phyloP scores from a whole-genome alignment of 169 alveolate species.

The Plasmodium gallinaceum region DNA sequence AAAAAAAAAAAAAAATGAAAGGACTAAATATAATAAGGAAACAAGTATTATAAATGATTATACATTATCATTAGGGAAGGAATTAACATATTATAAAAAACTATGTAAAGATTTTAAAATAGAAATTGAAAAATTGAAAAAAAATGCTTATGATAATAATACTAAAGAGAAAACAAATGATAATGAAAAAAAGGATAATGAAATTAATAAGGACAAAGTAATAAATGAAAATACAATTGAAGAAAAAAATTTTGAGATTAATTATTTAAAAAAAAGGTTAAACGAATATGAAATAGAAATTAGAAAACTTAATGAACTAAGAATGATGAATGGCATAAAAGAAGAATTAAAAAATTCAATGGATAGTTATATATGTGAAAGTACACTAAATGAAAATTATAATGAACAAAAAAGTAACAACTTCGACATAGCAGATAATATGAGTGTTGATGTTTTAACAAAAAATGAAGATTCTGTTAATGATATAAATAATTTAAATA shows the following conservation, averaged over 20 bases:
- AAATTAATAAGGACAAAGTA: neutral
- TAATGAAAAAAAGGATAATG: neutral
- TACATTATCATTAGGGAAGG: constrained; percentile 49
- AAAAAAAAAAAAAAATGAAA: constrained; percentile 32
- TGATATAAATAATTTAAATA: constrained; percentile 20
- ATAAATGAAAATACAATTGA: neutral
- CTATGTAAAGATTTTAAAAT: constrained; percentile 60
- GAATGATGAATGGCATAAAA: constrained; percentile 32
- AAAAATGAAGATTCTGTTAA: constrained; percentile 16
- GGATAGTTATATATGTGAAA: neutral
- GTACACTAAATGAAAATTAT: constrained; percentile 16
- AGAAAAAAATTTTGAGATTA: constrained; percentile 36
- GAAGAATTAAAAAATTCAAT: neutral
- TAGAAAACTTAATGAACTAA: constrained; percentile 44
- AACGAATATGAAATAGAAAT: constrained; percentile 66
- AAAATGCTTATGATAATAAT: neutral
- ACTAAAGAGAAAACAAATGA: neutral
- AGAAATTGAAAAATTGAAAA: constrained; percentile 30
- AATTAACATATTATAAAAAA: constrained; percentile 69
- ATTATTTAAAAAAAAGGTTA: constrained; percentile 28
- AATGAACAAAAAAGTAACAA: neutral
- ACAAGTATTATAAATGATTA: constrained; percentile 42
- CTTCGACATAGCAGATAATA: neutral
- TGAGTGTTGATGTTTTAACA: constrained; percentile 2
- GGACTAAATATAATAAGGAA: neutral